phyloP scores from a whole-genome alignment of 352 stramenopile species.

The Globisporangium echinulatum region DNA sequence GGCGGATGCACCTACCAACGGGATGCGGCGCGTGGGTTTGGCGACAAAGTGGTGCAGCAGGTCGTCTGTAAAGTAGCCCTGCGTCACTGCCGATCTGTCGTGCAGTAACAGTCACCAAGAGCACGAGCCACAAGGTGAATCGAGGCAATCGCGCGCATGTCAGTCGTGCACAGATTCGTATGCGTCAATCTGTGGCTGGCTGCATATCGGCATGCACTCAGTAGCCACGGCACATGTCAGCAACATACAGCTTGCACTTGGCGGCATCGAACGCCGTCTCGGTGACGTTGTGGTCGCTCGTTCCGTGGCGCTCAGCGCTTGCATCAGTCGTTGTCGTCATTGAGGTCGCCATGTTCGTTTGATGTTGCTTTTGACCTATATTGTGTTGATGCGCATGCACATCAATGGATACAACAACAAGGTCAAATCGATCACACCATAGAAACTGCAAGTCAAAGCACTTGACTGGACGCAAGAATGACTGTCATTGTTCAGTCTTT shows the following conservation, averaged over 20 bases:
- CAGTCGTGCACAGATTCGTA: neutral
- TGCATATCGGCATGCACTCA: neutral
- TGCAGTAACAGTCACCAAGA: neutral
- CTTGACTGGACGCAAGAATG: slow-evolving; percentile 61
- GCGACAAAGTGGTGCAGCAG: slow-evolving; percentile 54
- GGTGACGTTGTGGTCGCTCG: slow-evolving; percentile 74
- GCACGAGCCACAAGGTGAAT: neutral
- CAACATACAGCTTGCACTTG: slow-evolving; percentile 68
- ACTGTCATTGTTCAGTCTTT: slow-evolving; percentile 34
- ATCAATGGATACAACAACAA: neutral
- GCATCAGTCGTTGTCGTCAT: no score
- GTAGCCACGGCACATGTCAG: neutral
- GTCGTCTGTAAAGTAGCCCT: slow-evolving; percentile 54
- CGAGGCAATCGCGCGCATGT: neutral
- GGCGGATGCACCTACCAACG: slow-evolving; percentile 28
- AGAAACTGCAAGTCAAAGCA: slow-evolving; percentile 14
- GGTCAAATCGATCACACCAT: neutral
- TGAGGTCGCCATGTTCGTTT: neutral
- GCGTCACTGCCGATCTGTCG: slow-evolving; percentile 48
- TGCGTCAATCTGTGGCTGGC: neutral
- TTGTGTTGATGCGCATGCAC: neutral
- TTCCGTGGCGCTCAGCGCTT: slow-evolving; percentile 11
- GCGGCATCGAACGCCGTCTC: slow-evolving; percentile 70
- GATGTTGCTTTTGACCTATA: neutral
- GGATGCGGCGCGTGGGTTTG: slow-evolving; percentile 59